These are phyloP conservation scores for Arthrobotrys megalospora DNA, from an alignment of 2,329 filamentous ascomycete species.

Conservation along the genomic window DNA sequence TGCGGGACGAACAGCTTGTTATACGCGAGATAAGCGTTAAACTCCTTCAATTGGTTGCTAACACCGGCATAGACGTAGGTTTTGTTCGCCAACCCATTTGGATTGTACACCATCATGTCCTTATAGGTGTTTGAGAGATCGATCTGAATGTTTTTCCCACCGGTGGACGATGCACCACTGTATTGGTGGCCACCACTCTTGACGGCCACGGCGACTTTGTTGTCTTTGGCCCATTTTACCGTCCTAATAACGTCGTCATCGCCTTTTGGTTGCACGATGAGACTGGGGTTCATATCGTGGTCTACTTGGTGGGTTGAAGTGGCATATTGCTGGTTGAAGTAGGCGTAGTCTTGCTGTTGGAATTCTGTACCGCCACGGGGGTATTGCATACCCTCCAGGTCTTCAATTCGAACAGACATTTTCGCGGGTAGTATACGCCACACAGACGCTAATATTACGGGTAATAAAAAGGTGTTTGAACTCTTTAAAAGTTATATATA, in stretches of 20 bases:
- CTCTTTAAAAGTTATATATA: too few species aligned
- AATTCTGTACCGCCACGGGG: background rate
- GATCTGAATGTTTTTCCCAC: conserved; percentile 26
- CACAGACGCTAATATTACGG: too few species aligned
- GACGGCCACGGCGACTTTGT: conserved; percentile 69
- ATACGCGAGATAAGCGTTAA: conserved; percentile 17
- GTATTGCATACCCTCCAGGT: conserved; percentile 35
- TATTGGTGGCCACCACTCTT: conserved; percentile 62
- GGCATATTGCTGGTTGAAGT: conserved; percentile 69
- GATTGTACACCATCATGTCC: conserved; percentile 60
- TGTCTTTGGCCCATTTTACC: conserved; percentile 68
- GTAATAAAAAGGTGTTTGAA: too few species aligned
- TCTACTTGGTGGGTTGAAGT: conserved; percentile 68
- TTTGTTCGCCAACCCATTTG: conserved; percentile 67
- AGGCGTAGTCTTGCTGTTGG: conserved; percentile 60
- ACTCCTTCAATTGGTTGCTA: conserved; percentile 21
- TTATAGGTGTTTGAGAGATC: conserved; percentile 29
- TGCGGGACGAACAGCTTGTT: conserved; percentile 62
- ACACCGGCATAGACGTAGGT: conserved; percentile 15
- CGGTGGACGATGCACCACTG: conserved; percentile 32
- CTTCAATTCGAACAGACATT: conserved; percentile 25
- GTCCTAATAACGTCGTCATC: conserved; percentile 69
- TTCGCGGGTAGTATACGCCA: background rate
- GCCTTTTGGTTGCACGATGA: conserved; percentile 69
- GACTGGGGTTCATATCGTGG: conserved; percentile 68